Conservation (phyloP, 1,284 basidiomycete genomes). For the Fistulina hepatica region DNA sequence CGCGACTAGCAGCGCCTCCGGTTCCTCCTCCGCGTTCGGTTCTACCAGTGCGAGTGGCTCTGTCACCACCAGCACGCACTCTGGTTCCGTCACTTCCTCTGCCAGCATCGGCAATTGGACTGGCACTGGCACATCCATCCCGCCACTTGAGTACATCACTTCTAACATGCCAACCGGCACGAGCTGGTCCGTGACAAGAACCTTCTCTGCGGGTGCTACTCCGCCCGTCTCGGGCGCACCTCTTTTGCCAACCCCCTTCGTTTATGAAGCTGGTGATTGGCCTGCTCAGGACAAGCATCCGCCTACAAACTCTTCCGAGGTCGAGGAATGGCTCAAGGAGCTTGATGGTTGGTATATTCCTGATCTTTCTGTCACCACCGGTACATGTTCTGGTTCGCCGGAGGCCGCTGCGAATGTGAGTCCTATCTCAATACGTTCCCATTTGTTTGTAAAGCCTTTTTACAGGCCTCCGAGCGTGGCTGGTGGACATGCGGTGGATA, state of each 20-base stretch:
- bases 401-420: conserved; percentile 41
- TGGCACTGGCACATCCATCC: too few species aligned
- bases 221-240: conserved; percentile 57
- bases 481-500: conserved; percentile 89
- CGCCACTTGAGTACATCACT: conserved; percentile 52
- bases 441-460: too few species aligned
- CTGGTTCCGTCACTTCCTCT: too few species aligned
- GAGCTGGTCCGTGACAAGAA: conserved; percentile 39
- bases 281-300: conserved; percentile 48
- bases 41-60: too few species aligned
- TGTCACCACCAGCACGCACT: too few species aligned
- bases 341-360: conserved; percentile 66
- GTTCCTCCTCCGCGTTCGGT: too few species aligned
- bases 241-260: conserved; percentile 46
- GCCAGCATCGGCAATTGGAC: too few species aligned
- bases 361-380: conserved; percentile 25
- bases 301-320: conserved; percentile 44
- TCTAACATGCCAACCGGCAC: conserved; percentile 53
- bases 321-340: conserved; percentile 66
- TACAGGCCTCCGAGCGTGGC: conserved; percentile 51
- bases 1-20: too few species aligned
- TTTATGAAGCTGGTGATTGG: conserved; percentile 42
- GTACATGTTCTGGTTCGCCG: not conserved
- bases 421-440: too few species aligned
- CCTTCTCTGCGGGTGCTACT: conserved; percentile 46